Evolutionary conservation across 2,329 filamentous ascomycete genomes (phyloP).

Genomic region (Ceratocystis harringtonii): DNA sequence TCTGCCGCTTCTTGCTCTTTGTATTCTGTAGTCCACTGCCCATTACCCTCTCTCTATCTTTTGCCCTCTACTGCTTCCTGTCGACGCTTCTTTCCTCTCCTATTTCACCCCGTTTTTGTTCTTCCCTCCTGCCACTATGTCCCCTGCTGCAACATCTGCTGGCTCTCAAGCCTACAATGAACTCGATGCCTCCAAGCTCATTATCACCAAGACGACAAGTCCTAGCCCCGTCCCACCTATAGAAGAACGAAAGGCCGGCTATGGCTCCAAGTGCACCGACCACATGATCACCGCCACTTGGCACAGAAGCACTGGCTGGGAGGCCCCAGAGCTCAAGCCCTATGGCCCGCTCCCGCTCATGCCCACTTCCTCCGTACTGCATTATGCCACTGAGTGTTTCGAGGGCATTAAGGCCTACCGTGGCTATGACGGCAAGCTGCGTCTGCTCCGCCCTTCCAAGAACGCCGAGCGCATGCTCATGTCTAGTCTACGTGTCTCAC

Average conservation of each 20-base stretch:
- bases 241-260: conserved; percentile 31
- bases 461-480: conserved; percentile 53
- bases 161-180: conserved; percentile 36
- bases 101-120: neutral
- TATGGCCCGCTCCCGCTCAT: conserved; percentile 65
- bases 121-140: conserved; percentile 6
- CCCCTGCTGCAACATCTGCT: conserved; percentile 21
- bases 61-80: neutral
- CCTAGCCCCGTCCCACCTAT: conserved; percentile 40
- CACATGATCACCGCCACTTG: conserved; percentile 73
- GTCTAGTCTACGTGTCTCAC: conserved; percentile 50
- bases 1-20: neutral
- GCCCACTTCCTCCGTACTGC: conserved; percentile 65
- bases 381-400: conserved; percentile 87
- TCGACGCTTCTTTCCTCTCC: neutral
- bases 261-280: conserved; percentile 54
- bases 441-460: conserved; percentile 61
- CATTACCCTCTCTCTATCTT: neutral
- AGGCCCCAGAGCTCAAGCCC: conserved; percentile 55
- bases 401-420: conserved; percentile 74
- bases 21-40: neutral
- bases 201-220: conserved; percentile 35
- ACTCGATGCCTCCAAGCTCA: conserved; percentile 48
- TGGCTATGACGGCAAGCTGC: conserved; percentile 57
- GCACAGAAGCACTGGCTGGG: conserved; percentile 53